phyloP scores from a whole-genome alignment of 768 basidiomycete genomes.

The Holtermannia corniformis region DNA sequence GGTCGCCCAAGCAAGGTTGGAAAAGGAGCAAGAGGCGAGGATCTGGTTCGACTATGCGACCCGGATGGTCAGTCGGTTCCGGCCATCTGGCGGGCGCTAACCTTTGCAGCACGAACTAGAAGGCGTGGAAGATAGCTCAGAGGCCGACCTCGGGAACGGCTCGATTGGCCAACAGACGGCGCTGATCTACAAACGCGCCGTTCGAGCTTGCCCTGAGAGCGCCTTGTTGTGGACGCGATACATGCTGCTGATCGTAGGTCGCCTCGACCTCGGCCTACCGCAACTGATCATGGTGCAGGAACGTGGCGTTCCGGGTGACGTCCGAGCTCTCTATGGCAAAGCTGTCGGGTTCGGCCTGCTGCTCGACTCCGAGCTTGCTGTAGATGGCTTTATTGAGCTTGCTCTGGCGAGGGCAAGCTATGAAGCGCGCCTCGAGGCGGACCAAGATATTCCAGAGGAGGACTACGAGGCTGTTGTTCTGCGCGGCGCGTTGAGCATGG shows the following conservation, averaged over 20 bases:
- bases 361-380: constrained; percentile 4
- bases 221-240: constrained; percentile 21
- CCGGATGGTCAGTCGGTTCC: neutral
- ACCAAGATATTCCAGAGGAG: neutral
- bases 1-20: neutral
- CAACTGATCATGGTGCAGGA: constrained; percentile 11
- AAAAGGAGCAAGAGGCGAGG: constrained; percentile 2
- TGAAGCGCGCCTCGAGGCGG: neutral
- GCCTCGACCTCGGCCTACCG: neutral
- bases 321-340: constrained; percentile 9
- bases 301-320: constrained; percentile 3
- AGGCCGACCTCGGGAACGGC: neutral
- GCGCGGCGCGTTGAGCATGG: constrained; percentile 1
- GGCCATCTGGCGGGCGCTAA: no score
- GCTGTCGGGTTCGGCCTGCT: constrained; percentile 21
- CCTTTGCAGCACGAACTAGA: neutral
- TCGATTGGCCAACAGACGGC: neutral
- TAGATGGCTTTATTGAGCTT: constrained; percentile 7
- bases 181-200: neutral
- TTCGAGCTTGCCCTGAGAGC: constrained; percentile 31
- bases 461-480: constrained; percentile 1
- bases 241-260: constrained; percentile 18
- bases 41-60: neutral
- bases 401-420: constrained; percentile 11
- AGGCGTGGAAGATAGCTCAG: neutral